A percentile compares a stretch with the other conserved stretches of the same genome.
Evolutionary conservation across 495 filamentous ascomycete genomes (phyloP).

Genomic region (Trichoderma orchidacearum): DNA sequence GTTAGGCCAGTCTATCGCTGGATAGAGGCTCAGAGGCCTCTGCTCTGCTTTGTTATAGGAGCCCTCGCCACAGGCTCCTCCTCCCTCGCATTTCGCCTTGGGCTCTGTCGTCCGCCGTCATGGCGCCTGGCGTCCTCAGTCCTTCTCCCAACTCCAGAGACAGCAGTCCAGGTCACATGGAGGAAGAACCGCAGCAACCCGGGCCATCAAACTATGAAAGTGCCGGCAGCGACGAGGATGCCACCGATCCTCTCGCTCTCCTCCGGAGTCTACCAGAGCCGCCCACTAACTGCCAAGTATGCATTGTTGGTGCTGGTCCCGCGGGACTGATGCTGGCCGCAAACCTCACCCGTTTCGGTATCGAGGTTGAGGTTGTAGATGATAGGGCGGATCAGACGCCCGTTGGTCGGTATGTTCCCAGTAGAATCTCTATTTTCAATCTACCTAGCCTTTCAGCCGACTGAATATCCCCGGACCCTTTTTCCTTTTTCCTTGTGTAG

Average conservation of each 20-base stretch:
- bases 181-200: background rate
- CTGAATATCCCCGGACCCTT: background rate
- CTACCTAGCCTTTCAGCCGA: background rate
- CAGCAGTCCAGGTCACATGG: background rate
- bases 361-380: conserved; percentile 46
- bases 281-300: conserved; percentile 34
- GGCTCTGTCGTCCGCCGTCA: background rate
- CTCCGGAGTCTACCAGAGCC: conserved; percentile 23
- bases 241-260: conserved; percentile 19
- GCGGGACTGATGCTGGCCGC: conserved; percentile 59
- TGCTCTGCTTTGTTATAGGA: too few relatives aligned
- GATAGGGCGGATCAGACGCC: conserved; percentile 46
- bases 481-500: background rate
- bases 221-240: conserved; percentile 6
- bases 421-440: too few relatives aligned
- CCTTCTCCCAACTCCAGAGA: background rate
- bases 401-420: conserved; percentile 37
- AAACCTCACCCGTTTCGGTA: conserved; percentile 51
- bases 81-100: background rate
- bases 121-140: background rate
- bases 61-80: too few relatives aligned
- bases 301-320: conserved; percentile 57
- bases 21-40: too few relatives aligned
- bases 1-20: too few relatives aligned
- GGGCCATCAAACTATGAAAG: background rate